Evolutionary conservation across 2,329 filamentous ascomycete genomes (phyloP), one percentile per base, ranked within the genome.

Genomic region (Stemphylium beticola): DNA sequence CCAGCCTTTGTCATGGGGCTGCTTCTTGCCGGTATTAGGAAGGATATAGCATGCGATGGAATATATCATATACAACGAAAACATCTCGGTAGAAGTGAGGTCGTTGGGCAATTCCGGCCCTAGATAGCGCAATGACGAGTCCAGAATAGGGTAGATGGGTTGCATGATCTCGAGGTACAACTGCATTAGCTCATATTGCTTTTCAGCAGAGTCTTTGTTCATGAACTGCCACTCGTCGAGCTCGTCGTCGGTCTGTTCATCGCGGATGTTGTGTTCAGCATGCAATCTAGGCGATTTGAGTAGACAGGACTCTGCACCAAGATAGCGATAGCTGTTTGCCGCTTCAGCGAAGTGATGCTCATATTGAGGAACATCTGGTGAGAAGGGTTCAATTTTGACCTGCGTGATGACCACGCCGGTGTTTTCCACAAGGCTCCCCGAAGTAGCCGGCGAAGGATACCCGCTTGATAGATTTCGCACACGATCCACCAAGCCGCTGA

Each of bases 281-380:
- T 68, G 59, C 26, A 71, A 53, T 36, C 70, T 59, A 10, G 70
- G 71, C 33, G 71, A 72, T 34, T 64, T 72, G 42, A 74, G 40
- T 6, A 74, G 58, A 40, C 71, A 74, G 9, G 71, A 68, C 37
- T 73, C 66, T 8, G 68, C 59, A n/a, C 72, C 72, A 9, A 74
- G 62, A 44, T 74, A 74, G 18, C 72, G 68, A 47, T 73, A 74
- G 60, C 66, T 70, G 29, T 65, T 64, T 4, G 60, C 66, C 8
- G 71, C 70, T 32, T 66, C 62, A 26, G 71, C 70, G 45, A 74
- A 74, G 57, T 74, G 64, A 39, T 74, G 72, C n/a, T 72, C 69
- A 38, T 64, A 66, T 22, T 68, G 65, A 12, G 45, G 54, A 7
- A 42, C 33, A 1, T 67, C 67, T 29, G 64, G 57, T 6, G 46